Base-by-base conservation (phyloP, 495 filamentous ascomycete genomes). In the Penicillium taxi region DNA sequence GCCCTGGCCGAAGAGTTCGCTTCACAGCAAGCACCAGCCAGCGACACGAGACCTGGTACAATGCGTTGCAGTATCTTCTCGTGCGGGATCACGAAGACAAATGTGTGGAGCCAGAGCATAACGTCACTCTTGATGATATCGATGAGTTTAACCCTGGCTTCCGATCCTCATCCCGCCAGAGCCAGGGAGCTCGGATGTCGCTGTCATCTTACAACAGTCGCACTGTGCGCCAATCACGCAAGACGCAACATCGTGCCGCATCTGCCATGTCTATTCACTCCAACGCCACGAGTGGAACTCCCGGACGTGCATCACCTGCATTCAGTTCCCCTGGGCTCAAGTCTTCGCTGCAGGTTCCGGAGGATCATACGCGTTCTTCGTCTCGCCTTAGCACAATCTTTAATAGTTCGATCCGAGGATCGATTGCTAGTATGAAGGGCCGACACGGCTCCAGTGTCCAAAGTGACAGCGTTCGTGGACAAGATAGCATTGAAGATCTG, bases 41-140 rank as follows among this genome's bases (percentile, higher is more conserved):
- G 51, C 73, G 91, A 35, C 91, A 98, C 46, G 91, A 96, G 59
- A 96, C 89, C 4, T 98, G 91, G 91, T 96, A 91, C 73, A 96
- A 96, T 54, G 88, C 91, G 5, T 72, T 98, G 24, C 93, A 87
- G 2, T 98, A 98, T 53, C 75, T 98, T 9, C 73, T 96, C 19
- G 63, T 94, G 14, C 78, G 87, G 26, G 84, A 82, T 9, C 67
- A 70, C 15, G 59, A 75, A 28, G 75, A 81, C 21, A 64, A 65
- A 20, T 66, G 65, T 26, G 69, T 72, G 16, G 80, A 82, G 29
- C 58, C 69, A 1, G 75, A 78, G 27, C 74, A 75, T 41, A 73
- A 75, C 40, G 73, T 73, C 42, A 82, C 80, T 1, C 58, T 74
- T 35, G 84, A 89, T 40, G 89, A 95, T 48, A 76, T 93, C 9